These are phyloP conservation scores for Bathelium albidoporum DNA, from an alignment of 495 filamentous ascomycete species.

Conservation along the genomic window DNA sequence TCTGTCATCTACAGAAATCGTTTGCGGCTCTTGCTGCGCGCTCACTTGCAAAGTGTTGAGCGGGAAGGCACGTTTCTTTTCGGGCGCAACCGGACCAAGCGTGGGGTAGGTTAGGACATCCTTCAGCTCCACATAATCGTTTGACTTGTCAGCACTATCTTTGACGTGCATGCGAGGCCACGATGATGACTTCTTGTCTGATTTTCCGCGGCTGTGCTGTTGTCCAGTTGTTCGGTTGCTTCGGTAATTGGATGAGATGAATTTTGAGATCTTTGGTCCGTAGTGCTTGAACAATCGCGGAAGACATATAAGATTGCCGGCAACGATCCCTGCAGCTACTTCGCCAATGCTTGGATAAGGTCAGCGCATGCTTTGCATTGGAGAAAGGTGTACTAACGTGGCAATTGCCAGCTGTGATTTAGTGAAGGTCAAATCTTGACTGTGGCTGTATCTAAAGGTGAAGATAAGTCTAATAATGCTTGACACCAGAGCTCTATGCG, in stretches of 20 bases:
- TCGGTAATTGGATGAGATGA: background rate
- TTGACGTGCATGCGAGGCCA: background rate
- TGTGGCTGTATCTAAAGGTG: background rate
- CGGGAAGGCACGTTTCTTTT: background rate
- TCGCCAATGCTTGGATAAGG: background rate
- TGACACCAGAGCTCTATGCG: background rate
- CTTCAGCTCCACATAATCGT: background rate
- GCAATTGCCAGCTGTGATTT: background rate
- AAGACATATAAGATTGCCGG: background rate
- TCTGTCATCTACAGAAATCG: background rate
- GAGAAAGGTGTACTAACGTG: constrained; percentile 1
- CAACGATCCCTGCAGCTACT: constrained; percentile 2
- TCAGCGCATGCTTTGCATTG: background rate
- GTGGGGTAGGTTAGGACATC: background rate
- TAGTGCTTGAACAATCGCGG: background rate
- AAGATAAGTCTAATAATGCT: background rate
- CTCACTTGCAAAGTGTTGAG: constrained; percentile 2
- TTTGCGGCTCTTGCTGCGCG: constrained; percentile 1
- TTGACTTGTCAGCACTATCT: background rate
- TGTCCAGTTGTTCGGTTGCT: background rate
- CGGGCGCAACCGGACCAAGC: background rate
- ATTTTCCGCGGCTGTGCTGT: background rate
- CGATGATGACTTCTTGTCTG: constrained; percentile 2
- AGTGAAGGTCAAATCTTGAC: constrained; percentile 1
- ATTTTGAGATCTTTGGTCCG: background rate